These are phyloP conservation scores for Nemophila menziesii DNA, from an alignment of 257 asterid genomes.

Conservation along the genomic window DNA sequence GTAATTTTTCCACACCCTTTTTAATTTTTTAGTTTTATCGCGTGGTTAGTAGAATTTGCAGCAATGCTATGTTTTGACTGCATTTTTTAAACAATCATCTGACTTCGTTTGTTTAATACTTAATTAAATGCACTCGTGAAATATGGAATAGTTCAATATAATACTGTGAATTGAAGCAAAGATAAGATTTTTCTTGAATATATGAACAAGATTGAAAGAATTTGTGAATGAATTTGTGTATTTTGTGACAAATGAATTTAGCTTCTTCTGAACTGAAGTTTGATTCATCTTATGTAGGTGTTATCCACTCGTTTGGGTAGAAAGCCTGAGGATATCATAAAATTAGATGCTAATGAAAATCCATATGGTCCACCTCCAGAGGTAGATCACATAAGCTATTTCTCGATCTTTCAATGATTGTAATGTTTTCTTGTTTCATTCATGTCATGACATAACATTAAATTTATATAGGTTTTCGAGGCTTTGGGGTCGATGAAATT, in stretches of 20 bases:
- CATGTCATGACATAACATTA: conserved; percentile 8
- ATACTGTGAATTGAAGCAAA: neutral
- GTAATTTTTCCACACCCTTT: conserved; percentile 16
- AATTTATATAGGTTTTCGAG: conserved; percentile 58
- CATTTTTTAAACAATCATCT: too few relatives aligned
- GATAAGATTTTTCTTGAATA: neutral
- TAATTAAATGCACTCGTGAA: neutral
- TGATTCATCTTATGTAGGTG: conserved; percentile 35
- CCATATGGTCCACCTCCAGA: conserved; percentile 99
- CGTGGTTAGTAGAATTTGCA: neutral
- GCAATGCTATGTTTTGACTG: neutral
- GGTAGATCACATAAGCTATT: conserved; percentile 18
- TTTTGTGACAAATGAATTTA: conserved; percentile 1
- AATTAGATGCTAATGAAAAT: conserved; percentile 90
- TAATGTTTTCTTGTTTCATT: conserved; percentile 2
- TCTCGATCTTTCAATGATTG: neutral
- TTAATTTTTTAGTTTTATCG: neutral
- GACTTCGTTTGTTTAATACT: neutral
- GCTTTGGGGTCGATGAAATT: conserved; percentile 80
- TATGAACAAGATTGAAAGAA: neutral
- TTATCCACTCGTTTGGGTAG: conserved; percentile 85
- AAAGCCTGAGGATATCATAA: conserved; percentile 89
- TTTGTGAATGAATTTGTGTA: neutral
- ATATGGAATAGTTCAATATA: neutral
- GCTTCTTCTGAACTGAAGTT: conserved; percentile 1